phyloP scores from a whole-genome alignment of 2,329 filamentous ascomycete species.

The Pseudogymnoascus sp. region DNA sequence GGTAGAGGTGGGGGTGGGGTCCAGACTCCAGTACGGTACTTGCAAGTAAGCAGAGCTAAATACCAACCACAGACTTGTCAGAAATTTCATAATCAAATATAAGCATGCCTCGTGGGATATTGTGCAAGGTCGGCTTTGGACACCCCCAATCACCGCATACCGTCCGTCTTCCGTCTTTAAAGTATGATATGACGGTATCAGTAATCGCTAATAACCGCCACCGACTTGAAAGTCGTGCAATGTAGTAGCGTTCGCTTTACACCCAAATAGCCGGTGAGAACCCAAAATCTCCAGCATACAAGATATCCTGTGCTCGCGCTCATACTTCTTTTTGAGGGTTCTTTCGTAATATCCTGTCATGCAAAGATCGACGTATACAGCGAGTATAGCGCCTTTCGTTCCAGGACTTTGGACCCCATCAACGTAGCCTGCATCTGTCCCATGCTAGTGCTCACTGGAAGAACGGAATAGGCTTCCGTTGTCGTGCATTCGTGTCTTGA shows the following conservation, averaged over 20 bases:
- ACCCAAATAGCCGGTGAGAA: neutral
- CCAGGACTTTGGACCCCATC: neutral
- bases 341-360: neutral
- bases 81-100: neutral
- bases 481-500: neutral
- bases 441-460: neutral
- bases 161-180: neutral
- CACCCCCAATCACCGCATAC: neutral
- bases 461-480: neutral
- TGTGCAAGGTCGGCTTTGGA: neutral
- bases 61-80: neutral
- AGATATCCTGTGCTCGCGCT: neutral
- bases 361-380: neutral
- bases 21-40: neutral
- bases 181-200: neutral
- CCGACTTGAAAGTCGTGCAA: neutral
- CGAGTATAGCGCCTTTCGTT: neutral
- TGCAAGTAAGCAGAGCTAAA: slow-evolving; percentile 6
- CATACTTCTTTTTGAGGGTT: neutral
- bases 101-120: neutral
- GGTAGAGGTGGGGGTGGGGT: neutral
- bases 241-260: neutral
- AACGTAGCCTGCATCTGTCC: neutral
- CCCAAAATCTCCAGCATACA: neutral
- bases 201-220: neutral